These are phyloP conservation scores for Noccaea bulbosa DNA, from an alignment of 345 rosid genomes.

Conservation along the genomic window DNA sequence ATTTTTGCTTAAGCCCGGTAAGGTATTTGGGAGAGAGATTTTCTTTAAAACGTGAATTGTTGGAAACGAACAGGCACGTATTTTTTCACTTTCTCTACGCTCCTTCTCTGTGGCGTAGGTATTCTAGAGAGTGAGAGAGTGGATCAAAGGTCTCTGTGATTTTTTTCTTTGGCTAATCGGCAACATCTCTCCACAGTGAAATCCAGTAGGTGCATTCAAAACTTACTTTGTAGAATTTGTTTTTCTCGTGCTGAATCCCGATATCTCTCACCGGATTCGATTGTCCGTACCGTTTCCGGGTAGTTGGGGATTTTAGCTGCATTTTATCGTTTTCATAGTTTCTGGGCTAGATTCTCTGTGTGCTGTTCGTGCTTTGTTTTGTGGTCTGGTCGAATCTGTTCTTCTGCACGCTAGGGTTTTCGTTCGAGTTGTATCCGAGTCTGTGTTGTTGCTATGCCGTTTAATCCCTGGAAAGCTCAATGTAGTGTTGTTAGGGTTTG, in stretches of 20 bases:
- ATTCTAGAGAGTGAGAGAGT: constrained; percentile 17
- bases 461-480: too few species aligned
- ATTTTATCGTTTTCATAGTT: background rate
- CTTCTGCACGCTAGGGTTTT: constrained; percentile 43
- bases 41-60: background rate
- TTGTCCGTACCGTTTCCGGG: background rate
- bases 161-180: background rate
- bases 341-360: background rate
- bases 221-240: background rate
- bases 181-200: background rate
- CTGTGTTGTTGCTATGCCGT: background rate
- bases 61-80: constrained; percentile 20
- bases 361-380: background rate
- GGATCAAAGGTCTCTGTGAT: constrained; percentile 1
- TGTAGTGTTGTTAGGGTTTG: background rate
- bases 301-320: constrained; percentile 23
- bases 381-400: constrained; percentile 18
- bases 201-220: background rate
- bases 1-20: constrained; percentile 3
- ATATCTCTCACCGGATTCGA: background rate
- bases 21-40: background rate
- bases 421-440: background rate
- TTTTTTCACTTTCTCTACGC: constrained; percentile 7
- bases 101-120: constrained; percentile 29
- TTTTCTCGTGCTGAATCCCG: constrained; percentile 1